A percentile compares a stretch with the other conserved stretches of the same genome.
Conservation (phyloP, 1,139 yeast species). For the Debaryomyces udenii region DNA sequence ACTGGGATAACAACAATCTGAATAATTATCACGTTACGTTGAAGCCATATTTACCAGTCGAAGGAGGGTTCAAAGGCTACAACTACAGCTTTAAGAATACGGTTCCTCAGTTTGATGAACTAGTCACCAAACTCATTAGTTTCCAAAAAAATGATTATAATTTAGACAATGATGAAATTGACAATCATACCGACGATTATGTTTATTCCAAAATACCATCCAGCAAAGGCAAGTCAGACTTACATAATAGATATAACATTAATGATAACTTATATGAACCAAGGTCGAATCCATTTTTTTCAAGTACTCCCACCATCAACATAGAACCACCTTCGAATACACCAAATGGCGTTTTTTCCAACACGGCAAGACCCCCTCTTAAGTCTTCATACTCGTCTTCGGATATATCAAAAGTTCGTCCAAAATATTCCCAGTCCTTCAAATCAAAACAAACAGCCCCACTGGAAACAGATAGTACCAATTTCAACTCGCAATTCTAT, state of each 20-base stretch:
- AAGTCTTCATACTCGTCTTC: conserved; percentile 29
- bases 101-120: conserved; percentile 30
- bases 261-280: conserved; percentile 16
- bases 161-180: conserved; percentile 10
- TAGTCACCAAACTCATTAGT: conserved; percentile 21
- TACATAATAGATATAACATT: conserved; percentile 18
- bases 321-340: conserved; percentile 1
- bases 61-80: conserved; percentile 17
- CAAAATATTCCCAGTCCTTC: conserved; percentile 24
- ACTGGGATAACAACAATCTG: conserved; percentile 41
- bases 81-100: conserved; percentile 18
- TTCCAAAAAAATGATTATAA: conserved; percentile 10
- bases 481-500: conserved; percentile 30
- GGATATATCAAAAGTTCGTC: conserved; percentile 24
- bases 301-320: conserved; percentile 2
- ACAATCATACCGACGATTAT: conserved; percentile 3
- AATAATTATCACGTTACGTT: conserved; percentile 33
- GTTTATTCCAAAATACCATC: conserved; percentile 7
- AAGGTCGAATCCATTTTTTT: conserved; percentile 12
- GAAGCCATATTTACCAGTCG: conserved; percentile 15
- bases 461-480: conserved; percentile 9
- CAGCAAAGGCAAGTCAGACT: conserved; percentile 15
- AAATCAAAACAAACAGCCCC: conserved; percentile 18
- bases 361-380: conserved; percentile 27
- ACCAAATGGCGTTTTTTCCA: conserved; percentile 8